Base-by-base conservation (phyloP, 2,329 filamentous ascomycete genomes). In the Fusarium poae region DNA sequence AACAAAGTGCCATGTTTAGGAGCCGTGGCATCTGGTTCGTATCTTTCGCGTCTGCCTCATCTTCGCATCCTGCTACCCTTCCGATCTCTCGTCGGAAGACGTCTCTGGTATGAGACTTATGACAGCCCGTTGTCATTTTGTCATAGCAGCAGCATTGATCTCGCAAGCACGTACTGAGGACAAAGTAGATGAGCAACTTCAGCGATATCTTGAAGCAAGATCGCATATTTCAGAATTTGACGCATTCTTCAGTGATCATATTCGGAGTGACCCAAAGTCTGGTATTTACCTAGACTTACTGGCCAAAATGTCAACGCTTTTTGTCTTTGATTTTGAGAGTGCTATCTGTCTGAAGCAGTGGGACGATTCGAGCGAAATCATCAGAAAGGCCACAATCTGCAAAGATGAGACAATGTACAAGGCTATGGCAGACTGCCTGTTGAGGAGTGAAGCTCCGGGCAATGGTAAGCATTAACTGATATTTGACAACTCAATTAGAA, bases 281-380 rank as follows among this genome's bases (percentile, higher is more conserved):
- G 73, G 86, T 2, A 78, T 82, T 2, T 78, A 80, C 18, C 67
- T 79, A 2, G 89, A 92, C 72, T 80, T 93, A 18, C 72, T 82
- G 9, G 78, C 80, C 3, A 94, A 93, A 73, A 81, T 91, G 35
- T 84, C 89, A 8, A 86, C 88, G 4, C 79, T 97, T 20, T 81
- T 93, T 10, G 88, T 91, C 1, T 92, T 94, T 68, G 91, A 96
- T 68, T 92, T 97, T 64, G 94, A 97, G 80, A 91, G 89, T 4
- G 88, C 90, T 0, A 80, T 92, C 39, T 84, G 83, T 32, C 81
- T 96, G 6, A 86, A 88, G 62, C 83, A 85, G 21, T 96, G 90
- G 91, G 86, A 91, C 43, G 84, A 87, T 37, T 80, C 97, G 2
- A 80, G 83, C 7, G 77, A 81, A 18, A 86, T 93, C 10, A 84